Conservation (phyloP, 805 yeast species). For the Candida cerambycidarum region DNA sequence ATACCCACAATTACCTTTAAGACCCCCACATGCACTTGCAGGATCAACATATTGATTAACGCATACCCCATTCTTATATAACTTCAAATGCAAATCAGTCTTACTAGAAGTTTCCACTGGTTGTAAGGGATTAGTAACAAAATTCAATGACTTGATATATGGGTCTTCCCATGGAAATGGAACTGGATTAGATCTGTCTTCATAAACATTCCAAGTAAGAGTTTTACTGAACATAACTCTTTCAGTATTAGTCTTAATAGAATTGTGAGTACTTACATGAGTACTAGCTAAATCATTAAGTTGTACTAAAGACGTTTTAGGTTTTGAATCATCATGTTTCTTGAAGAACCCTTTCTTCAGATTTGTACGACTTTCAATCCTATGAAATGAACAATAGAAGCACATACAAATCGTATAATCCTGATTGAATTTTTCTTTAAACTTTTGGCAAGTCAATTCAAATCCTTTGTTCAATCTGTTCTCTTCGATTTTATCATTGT, state of each 20-base stretch:
- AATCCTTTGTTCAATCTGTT: conserved; percentile 18
- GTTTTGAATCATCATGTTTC: neutral
- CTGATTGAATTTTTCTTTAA: neutral
- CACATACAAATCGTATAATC: conserved; percentile 3
- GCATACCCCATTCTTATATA: neutral
- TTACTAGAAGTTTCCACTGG: neutral
- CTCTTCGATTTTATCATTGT: conserved; percentile 26
- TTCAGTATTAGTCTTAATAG: neutral
- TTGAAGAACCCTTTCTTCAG: neutral
- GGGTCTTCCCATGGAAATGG: neutral
- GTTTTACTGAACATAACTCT: neutral
- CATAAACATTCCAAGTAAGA: neutral
- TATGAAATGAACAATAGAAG: neutral
- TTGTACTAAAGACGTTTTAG: neutral
- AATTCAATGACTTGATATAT: neutral
- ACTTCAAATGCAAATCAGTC: neutral
- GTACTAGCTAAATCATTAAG: neutral
- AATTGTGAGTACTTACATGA: neutral
- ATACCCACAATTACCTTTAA: neutral
- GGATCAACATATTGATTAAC: neutral
- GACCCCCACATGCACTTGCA: neutral
- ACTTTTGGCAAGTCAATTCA: conserved; percentile 13
- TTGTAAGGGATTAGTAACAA: neutral
- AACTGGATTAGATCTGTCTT: neutral
- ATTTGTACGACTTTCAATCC: neutral